These are phyloP conservation scores for Ceratocystiopsis brevicomis DNA, from an alignment of 2,329 filamentous ascomycete species.

Conservation along the genomic window DNA sequence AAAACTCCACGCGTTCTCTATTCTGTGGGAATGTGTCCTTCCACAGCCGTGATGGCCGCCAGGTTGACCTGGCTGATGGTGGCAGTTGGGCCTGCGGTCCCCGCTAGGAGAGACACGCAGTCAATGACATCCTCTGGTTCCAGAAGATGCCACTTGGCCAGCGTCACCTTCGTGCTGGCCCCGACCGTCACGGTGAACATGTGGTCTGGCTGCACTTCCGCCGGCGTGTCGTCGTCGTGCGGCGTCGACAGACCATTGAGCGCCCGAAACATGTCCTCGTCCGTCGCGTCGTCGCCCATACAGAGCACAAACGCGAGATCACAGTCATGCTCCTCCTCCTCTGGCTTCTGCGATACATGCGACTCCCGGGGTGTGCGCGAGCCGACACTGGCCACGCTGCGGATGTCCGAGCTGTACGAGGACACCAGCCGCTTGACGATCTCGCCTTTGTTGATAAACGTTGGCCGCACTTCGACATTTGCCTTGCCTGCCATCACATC, in stretches of 20 bases:
- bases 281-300: constrained; percentile 87
- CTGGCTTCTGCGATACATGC: neutral
- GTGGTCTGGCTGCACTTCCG: constrained; percentile 40
- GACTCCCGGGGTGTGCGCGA: constrained; percentile 5
- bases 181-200: constrained; percentile 87
- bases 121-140: constrained; percentile 80
- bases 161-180: constrained; percentile 75
- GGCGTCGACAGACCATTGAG: constrained; percentile 37
- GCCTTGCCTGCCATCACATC: constrained; percentile 96
- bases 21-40: constrained; percentile 27
- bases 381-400: constrained; percentile 12
- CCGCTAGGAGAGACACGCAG: constrained; percentile 35
- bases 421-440: constrained; percentile 71
- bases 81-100: constrained; percentile 17
- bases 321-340: constrained; percentile 19
- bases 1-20: too few species aligned
- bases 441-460: constrained; percentile 94
- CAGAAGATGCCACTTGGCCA: constrained; percentile 76
- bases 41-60: constrained; percentile 32
- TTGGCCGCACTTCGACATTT: constrained; percentile 90
- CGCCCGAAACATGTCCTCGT: constrained; percentile 91
- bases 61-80: constrained; percentile 35
- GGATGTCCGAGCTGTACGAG: constrained; percentile 39
- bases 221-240: constrained; percentile 18
- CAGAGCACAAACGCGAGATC: constrained; percentile 76